A percentile compares a stretch with the other conserved stretches of the same genome.
Conservation (phyloP, 2,329 filamentous ascomycete genomes). For the Diatrype stigma region DNA sequence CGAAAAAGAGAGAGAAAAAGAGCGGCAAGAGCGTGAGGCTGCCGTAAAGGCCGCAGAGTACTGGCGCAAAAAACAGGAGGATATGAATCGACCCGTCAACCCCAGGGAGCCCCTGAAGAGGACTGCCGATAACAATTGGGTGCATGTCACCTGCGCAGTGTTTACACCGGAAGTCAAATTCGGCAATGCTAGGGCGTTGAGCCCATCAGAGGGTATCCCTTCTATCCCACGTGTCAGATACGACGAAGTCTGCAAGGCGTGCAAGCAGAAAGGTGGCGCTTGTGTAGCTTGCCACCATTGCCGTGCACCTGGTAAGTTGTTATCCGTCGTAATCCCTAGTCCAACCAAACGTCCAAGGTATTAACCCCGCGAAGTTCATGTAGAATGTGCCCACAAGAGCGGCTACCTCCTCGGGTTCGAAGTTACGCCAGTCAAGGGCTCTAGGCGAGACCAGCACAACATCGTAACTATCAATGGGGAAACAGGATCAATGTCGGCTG, state of each 20-base stretch:
- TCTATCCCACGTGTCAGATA: slow-evolving; percentile 71
- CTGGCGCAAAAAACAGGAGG: slow-evolving; percentile 78
- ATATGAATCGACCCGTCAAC: slow-evolving; percentile 74
- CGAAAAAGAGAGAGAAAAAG: slow-evolving; percentile 86
- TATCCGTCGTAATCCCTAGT: background rate
- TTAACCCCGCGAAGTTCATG: slow-evolving; percentile 59
- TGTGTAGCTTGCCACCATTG: slow-evolving; percentile 81
- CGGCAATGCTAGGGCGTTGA: slow-evolving; percentile 74
- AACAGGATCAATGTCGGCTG: slow-evolving; percentile 76
- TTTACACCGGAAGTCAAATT: slow-evolving; percentile 94
- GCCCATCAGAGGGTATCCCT: slow-evolving; percentile 85
- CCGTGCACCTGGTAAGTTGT: slow-evolving; percentile 42
- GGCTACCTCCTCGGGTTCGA: slow-evolving; percentile 87
- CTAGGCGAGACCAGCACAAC: slow-evolving; percentile 73
- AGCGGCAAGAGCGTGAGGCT: slow-evolving; percentile 79
- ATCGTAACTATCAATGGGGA: slow-evolving; percentile 79
- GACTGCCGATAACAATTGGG: slow-evolving; percentile 96
- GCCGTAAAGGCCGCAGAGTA: slow-evolving; percentile 74
- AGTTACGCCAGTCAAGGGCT: slow-evolving; percentile 83
- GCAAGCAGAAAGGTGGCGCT: slow-evolving; percentile 70
- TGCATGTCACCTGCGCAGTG: slow-evolving; percentile 88
- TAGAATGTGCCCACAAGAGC: slow-evolving; percentile 82
- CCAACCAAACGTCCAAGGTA: slow-evolving; percentile 8
- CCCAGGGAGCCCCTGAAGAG: slow-evolving; percentile 90
- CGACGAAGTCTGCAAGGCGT: slow-evolving; percentile 77